Evolutionary conservation across 371 early-diverging fungal species (phyloP).

Genomic region (Sporodiniella umbellata): DNA sequence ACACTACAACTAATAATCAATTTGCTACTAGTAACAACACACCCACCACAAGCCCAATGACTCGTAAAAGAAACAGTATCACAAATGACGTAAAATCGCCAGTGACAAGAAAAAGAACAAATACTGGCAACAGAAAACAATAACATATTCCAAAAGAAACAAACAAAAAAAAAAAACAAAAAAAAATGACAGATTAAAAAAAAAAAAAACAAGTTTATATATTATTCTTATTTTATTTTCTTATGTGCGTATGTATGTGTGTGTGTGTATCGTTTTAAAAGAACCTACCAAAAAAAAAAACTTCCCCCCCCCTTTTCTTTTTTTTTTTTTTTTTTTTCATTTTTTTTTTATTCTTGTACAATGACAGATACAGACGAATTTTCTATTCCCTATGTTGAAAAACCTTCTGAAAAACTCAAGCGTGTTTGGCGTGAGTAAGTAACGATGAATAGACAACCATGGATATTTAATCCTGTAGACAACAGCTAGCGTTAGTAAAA

Average conservation of each 20-base stretch:
- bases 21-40: conserved; percentile 6
- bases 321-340: background rate
- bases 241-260: too few species aligned
- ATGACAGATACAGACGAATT: background rate
- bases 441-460: too few species aligned
- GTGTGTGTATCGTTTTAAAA: too few species aligned
- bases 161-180: too few species aligned
- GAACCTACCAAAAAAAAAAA: too few species aligned
- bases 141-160: too few species aligned
- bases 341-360: background rate
- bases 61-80: conserved; percentile 15
- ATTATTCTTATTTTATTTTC: too few species aligned
- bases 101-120: conserved; percentile 10
- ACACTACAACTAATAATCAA: conserved; percentile 20
- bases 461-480: background rate
- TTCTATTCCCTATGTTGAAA: conserved; percentile 1
- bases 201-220: too few species aligned
- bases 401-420: conserved; percentile 23
- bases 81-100: conserved; percentile 18
- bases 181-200: too few species aligned
- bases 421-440: conserved; percentile 21
- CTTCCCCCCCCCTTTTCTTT: background rate
- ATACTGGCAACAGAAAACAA: too few species aligned
- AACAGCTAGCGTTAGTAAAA: conserved; percentile 11
- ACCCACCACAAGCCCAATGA: conserved; percentile 15